Evolutionary conservation across 208 protist genomes (phyloP).

Genomic region (Trypanosoma scelopori): DNA sequence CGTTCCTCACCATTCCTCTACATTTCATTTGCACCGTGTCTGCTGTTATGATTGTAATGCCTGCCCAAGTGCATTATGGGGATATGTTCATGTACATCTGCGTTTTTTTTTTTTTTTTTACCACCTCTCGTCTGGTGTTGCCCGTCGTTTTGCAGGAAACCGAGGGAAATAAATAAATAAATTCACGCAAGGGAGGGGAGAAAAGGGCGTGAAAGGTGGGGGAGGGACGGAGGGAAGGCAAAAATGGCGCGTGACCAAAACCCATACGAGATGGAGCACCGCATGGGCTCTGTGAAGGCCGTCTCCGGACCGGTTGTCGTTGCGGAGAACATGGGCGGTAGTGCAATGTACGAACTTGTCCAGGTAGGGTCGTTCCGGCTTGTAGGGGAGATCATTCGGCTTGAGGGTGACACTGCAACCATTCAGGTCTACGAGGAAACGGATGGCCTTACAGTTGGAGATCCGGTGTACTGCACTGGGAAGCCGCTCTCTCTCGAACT

Average conservation of each 20-base stretch:
- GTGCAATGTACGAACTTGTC: constrained; percentile 99
- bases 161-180: neutral
- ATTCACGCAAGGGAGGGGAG: neutral
- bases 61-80: no score
- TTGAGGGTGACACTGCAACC: constrained; percentile 98
- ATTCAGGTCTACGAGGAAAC: constrained; percentile 99
- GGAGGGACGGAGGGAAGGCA: constrained; percentile 2
- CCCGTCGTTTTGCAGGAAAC: no score
- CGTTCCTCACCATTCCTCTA: no score
- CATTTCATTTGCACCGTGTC: no score
- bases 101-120: no score
- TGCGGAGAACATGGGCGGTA: constrained; percentile 98
- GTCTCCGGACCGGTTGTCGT: constrained; percentile 98
- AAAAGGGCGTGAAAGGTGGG: constrained; percentile 4
- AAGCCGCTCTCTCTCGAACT: constrained; percentile 99
- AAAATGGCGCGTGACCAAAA: constrained; percentile 61
- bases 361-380: constrained; percentile 97
- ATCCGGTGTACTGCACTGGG: constrained; percentile 98
- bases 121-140: neutral
- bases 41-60: no score
- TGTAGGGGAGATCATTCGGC: constrained; percentile 99
- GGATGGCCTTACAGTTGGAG: constrained; percentile 98
- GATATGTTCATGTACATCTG: no score
- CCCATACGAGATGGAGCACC: constrained; percentile 77
- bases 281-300: constrained; percentile 84